These are phyloP conservation scores for Arxiozyma slooffiae DNA, from an alignment of 1,139 yeast species.

Conservation along the genomic window DNA sequence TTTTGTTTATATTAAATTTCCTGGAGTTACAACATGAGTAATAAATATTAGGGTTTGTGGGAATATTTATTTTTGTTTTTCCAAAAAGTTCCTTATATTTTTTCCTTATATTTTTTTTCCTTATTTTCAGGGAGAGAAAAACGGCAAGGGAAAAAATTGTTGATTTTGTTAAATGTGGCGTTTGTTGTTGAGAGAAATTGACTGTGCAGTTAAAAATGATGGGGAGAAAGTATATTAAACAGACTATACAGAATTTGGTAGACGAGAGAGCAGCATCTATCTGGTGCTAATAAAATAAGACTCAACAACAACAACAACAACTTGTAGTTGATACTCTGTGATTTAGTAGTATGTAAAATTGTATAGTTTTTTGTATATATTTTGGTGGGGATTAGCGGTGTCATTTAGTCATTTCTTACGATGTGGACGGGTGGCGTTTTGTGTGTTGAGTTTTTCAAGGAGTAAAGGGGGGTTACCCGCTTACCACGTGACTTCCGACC, in stretches of 20 bases:
- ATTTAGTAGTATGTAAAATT: neutral
- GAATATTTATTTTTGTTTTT: no score
- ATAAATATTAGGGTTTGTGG: neutral
- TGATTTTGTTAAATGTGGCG: neutral
- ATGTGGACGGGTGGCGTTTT: neutral
- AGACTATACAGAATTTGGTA: neutral
- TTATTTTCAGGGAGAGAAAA: no score
- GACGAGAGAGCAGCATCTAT: neutral
- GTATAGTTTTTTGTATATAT: neutral
- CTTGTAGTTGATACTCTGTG: neutral
- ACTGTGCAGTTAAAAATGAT: neutral
- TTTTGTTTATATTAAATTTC: no score
- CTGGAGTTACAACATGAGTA: neutral
- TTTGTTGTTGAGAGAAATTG: neutral
- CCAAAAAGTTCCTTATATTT: no score
- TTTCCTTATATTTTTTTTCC: no score
- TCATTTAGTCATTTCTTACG: neutral
- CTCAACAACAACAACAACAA: neutral
- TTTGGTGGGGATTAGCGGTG: neutral
- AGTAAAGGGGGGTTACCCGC: conserved; percentile 1
- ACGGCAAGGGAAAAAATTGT: neutral
- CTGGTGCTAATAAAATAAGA: no score
- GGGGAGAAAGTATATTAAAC: neutral
- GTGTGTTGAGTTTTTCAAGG: neutral
- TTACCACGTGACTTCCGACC: conserved; percentile 2